phyloP scores from a whole-genome alignment of 208 protist genomes.

The Leishmania tarentolae region DNA sequence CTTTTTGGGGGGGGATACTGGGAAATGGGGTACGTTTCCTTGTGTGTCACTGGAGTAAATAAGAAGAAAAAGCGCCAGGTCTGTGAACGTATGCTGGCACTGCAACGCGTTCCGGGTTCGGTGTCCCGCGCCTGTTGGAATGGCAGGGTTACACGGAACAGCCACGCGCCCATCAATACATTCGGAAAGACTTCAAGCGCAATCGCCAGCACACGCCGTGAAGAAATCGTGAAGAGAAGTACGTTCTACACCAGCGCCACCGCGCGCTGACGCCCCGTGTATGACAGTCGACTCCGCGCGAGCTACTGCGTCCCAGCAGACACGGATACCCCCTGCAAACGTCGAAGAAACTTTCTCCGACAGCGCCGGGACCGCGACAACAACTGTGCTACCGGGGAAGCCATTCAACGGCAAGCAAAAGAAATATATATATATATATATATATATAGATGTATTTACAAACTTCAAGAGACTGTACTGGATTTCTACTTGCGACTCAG shows the following conservation, averaged over 20 bases:
- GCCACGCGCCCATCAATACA: background rate
- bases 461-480: background rate
- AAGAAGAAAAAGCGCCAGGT: background rate
- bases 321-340: background rate
- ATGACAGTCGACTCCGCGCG: background rate
- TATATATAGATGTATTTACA: background rate
- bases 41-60: background rate
- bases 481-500: background rate
- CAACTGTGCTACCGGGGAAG: background rate
- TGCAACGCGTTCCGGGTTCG: background rate
- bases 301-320: background rate
- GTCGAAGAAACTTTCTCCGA: background rate
- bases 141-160: background rate
- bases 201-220: background rate
- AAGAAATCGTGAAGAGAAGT: background rate
- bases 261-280: background rate
- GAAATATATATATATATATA: background rate
- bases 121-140: background rate
- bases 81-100: background rate
- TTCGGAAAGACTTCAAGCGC: background rate
- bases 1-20: background rate
- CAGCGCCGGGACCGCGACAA: background rate
- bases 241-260: background rate
- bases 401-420: background rate
- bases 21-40: background rate